Evolutionary conservation across 805 yeast genomes (phyloP).

Genomic region (Candida morakotiae): DNA sequence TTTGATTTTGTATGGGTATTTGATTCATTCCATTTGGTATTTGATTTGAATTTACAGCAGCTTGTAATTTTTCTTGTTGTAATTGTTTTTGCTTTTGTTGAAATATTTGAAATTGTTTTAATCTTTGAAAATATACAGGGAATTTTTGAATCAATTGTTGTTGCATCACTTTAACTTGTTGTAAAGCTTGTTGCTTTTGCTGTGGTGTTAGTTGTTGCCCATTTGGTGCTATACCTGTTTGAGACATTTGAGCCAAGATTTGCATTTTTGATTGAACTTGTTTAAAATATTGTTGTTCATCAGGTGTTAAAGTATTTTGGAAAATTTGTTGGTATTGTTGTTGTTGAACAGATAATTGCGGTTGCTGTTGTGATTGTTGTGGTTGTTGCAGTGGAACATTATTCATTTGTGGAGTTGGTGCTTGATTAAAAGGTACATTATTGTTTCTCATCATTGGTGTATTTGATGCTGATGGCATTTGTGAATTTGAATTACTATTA

Average conservation of each 20-base stretch:
- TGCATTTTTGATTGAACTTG: constrained; percentile 37
- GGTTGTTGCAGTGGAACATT: constrained; percentile 3
- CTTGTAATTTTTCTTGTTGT: constrained; percentile 11
- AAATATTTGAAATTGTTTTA: constrained; percentile 32
- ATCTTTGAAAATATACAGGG: constrained; percentile 34
- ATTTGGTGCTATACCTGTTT: constrained; percentile 41
- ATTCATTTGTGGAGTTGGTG: constrained; percentile 7
- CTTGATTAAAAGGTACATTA: constrained; percentile 4
- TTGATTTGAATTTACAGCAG: neutral
- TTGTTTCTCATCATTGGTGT: constrained; percentile 12
- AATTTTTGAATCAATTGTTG: constrained; percentile 34
- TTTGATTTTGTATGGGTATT: constrained; percentile 9
- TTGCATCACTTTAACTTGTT: constrained; percentile 36
- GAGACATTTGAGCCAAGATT: constrained; percentile 39
- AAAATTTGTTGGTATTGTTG: constrained; percentile 45
- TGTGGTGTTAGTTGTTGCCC: constrained; percentile 37
- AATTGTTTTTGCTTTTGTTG: constrained; percentile 17
- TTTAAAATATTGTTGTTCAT: constrained; percentile 39
- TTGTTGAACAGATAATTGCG: constrained; percentile 22
- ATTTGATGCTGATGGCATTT: constrained; percentile 6
- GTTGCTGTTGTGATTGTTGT: constrained; percentile 8
- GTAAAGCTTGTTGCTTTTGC: constrained; percentile 42
- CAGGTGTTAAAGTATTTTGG: constrained; percentile 36
- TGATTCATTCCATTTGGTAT: neutral
- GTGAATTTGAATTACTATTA: constrained; percentile 9